Evolutionary conservation across 129 eudicot genomes (phyloP).

Genomic region (Silybum marianum): DNA sequence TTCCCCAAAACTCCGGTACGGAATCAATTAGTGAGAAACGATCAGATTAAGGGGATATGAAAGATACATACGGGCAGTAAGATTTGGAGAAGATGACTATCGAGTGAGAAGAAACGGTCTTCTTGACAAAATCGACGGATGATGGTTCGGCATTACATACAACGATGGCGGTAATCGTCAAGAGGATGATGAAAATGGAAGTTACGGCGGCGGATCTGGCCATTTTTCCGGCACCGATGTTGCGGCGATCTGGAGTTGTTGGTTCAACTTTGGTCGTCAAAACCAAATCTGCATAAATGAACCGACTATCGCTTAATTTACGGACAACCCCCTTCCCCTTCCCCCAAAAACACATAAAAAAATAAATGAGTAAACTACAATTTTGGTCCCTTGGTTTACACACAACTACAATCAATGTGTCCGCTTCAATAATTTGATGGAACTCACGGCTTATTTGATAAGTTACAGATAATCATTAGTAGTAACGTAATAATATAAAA

Average conservation of each 20-base stretch:
- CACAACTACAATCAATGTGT: no score
- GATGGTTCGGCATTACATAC: conserved; percentile 27
- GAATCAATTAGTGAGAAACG: not conserved
- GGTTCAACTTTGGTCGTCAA: not conserved
- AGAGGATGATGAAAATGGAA: conserved; percentile 17
- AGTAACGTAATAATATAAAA: no score
- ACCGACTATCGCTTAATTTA: not conserved
- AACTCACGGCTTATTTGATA: no score
- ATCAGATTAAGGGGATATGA: not conserved
- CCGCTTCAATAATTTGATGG: no score
- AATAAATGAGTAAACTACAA: no score
- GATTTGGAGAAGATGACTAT: conserved; percentile 99
- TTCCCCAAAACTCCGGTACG: no score
- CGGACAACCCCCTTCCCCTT: not conserved
- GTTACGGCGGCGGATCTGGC: conserved; percentile 4
- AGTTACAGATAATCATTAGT: no score
- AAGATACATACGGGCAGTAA: conserved; percentile 81
- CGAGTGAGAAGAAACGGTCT: conserved; percentile 78
- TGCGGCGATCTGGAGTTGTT: not conserved
- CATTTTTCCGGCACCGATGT: conserved; percentile 17
- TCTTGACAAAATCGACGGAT: conserved; percentile 67
- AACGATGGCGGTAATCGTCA: conserved; percentile 14
- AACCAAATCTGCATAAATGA: not conserved
- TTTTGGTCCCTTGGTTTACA: not conserved
- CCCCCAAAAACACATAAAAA: no score